Percentiles rank a stretch among this genome's conserved stretches.
These are phyloP conservation scores for Suillus sp. DNA, from an alignment of 768 basidiomycete species.

Conservation along the genomic window DNA sequence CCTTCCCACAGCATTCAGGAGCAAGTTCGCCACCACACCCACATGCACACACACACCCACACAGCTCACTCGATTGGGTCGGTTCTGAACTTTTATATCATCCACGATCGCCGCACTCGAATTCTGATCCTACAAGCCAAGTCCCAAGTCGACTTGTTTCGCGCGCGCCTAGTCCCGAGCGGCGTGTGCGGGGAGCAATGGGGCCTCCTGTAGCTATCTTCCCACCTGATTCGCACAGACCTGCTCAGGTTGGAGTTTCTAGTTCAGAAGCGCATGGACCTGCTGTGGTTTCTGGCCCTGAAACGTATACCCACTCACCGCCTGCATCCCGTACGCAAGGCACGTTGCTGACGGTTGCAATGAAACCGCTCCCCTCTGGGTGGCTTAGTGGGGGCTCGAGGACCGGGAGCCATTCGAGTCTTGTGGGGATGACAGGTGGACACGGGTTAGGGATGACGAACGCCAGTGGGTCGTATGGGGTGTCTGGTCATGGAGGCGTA, in stretches of 20 bases:
- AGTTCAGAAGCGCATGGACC: background rate
- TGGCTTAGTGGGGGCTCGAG: slow-evolving; percentile 31
- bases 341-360: slow-evolving; percentile 55
- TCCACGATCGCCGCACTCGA: slow-evolving; percentile 39
- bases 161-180: slow-evolving; percentile 63
- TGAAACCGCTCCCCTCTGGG: slow-evolving; percentile 60
- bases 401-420: background rate
- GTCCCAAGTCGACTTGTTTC: slow-evolving; percentile 28
- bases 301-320: slow-evolving; percentile 54
- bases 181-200: slow-evolving; percentile 19
- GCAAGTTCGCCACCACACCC: slow-evolving; percentile 38
- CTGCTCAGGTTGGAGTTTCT: background rate
- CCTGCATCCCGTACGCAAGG: slow-evolving; percentile 55
- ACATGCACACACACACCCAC: background rate
- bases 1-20: slow-evolving; percentile 36
- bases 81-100: slow-evolving; percentile 84
- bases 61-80: slow-evolving; percentile 62
- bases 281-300: slow-evolving; percentile 27
- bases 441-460: slow-evolving; percentile 2
- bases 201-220: slow-evolving; percentile 9
- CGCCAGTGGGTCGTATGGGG: background rate
- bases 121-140: slow-evolving; percentile 32
- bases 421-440: background rate
- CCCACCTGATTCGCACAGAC: background rate
- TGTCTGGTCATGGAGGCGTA: background rate